Conservation (phyloP, 2,329 filamentous ascomycete species). For the Colletotrichum destructivum region DNA sequence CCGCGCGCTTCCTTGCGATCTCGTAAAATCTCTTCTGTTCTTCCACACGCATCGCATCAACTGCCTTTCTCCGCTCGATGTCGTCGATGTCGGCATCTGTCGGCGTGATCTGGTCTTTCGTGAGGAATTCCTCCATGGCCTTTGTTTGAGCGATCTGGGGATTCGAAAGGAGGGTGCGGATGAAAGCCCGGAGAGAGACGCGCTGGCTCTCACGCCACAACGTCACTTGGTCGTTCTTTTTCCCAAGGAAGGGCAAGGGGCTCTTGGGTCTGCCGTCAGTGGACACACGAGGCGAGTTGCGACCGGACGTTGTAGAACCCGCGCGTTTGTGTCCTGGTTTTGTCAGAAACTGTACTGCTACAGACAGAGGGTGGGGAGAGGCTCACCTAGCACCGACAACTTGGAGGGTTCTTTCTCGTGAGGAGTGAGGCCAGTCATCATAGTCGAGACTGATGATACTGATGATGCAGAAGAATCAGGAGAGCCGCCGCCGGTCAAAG, state of each 20-base stretch:
- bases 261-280: constrained; percentile 58
- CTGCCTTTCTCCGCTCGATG: constrained; percentile 81
- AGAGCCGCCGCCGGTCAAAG: constrained; percentile 68
- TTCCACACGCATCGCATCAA: constrained; percentile 90
- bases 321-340: constrained; percentile 47
- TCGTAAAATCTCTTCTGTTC: constrained; percentile 97
- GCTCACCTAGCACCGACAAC: constrained; percentile 60
- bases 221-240: constrained; percentile 48
- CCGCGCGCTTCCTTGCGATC: constrained; percentile 89
- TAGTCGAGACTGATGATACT: constrained; percentile 84
- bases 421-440: constrained; percentile 60
- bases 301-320: constrained; percentile 54
- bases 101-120: constrained; percentile 77
- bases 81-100: constrained; percentile 89
- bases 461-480: constrained; percentile 85
- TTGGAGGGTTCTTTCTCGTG: constrained; percentile 53
- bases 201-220: constrained; percentile 91
- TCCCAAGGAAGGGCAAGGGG: constrained; percentile 49
- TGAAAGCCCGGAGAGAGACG: constrained; percentile 90
- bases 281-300: constrained; percentile 59
- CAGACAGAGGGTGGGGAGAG: not conserved
- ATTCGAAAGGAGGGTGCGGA: constrained; percentile 89
- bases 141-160: constrained; percentile 86
- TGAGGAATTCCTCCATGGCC: constrained; percentile 88
- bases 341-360: constrained; percentile 36